Evolutionary conservation across 2,329 filamentous ascomycete species (phyloP), one percentile per base, ranked within the genome.

Genomic region (Xylaria sp.): DNA sequence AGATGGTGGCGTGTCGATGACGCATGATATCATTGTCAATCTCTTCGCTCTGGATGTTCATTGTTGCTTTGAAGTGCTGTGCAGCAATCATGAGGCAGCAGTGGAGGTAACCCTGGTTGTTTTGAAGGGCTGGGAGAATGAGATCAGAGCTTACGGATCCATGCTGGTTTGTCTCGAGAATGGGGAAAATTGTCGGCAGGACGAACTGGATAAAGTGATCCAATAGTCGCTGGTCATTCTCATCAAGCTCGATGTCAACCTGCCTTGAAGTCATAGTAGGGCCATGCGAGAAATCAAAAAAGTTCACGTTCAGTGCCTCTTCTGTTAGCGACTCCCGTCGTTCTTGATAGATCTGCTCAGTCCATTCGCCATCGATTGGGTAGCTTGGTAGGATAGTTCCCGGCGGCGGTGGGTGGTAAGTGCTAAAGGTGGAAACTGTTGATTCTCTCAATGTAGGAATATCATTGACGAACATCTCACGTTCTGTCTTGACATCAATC

Each of bases 71-170:
- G 82, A 93, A 89, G 82, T 99, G 96, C 78, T 97, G 93, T 1
- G 94, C 95, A 9, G 96, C 90, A 69, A 97, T 94, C 84, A 94
- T 97, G 71, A 99, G 85, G 82, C 95, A 98, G 84, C 94, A 98
- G 85, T 98, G 94, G 39, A 98, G 87, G 81, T 98, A 99, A 74
- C 91, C 92, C 80, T 93, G 94, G 87, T 98, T 99, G 75, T 88
- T 92, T 79, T 97, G 93, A 41, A 99, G 86, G 8, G 95, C 93
- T 4, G 93, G 94, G 18, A 98, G 88, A 73, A 98, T 91, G 70
- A 97, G 88, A 75, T 96, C 92, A 1, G 92, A 90, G 70, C 91
- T 89, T 46, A 94, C 90, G 1, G 91, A 92, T 48, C 94, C 94
- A 75, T 93, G 92, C 79, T 97, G 94, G 79, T 96, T 97, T 49